Evolutionary conservation across 257 asterid species (phyloP).

Genomic region (Fraxinus pennsylvanica): DNA sequence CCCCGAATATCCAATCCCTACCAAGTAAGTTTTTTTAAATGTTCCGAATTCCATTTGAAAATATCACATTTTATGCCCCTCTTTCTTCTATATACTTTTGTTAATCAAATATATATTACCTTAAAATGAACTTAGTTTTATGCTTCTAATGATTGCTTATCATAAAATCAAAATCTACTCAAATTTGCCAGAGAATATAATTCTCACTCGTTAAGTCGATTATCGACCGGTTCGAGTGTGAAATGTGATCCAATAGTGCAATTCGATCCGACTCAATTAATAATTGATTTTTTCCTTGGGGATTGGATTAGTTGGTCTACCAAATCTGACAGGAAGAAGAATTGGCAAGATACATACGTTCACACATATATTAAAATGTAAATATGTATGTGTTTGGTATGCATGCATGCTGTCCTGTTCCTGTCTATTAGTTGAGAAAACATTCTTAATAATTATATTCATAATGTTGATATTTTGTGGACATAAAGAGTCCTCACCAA

Average conservation of each 20-base stretch:
- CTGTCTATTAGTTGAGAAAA: neutral
- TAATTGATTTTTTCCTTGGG: neutral
- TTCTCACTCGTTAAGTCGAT: neutral
- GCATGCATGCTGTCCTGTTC: neutral
- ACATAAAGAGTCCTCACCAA: conserved; percentile 35
- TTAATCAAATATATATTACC: neutral
- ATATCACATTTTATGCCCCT: neutral
- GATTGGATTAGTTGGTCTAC: neutral
- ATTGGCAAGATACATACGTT: neutral
- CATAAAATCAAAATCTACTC: neutral
- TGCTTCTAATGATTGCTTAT: neutral
- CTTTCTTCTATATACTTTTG: neutral
- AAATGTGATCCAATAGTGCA: neutral
- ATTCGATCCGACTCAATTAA: too few species aligned
- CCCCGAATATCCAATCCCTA: conserved; percentile 86
- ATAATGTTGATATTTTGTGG: conserved; percentile 13
- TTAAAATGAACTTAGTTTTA: neutral
- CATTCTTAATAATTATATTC: neutral
- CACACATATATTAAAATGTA: too few species aligned
- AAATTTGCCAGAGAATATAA: neutral
- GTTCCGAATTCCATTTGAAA: too few species aligned
- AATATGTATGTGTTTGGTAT: neutral
- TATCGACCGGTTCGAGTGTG: neutral
- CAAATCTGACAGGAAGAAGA: neutral
- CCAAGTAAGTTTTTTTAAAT: conserved; percentile 54